phyloP scores from a whole-genome alignment of 1,284 basidiomycete genomes.

The Heterobasidion parviporum region DNA sequence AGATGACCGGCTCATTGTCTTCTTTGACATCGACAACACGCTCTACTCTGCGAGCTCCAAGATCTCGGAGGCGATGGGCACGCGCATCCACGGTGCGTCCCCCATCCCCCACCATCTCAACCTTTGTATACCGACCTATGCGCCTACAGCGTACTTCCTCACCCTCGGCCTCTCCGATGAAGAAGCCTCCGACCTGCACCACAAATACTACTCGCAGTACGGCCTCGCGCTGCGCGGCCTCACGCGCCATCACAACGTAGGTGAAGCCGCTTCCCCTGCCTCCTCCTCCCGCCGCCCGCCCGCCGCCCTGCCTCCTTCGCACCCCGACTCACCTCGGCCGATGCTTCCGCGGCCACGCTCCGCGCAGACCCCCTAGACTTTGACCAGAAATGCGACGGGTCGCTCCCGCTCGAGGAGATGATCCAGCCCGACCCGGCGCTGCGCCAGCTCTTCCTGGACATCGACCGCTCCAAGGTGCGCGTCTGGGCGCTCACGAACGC shows the following conservation, averaged over 20 bases:
- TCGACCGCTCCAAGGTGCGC: slow-evolving; percentile 71
- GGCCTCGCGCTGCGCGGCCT: slow-evolving; percentile 84
- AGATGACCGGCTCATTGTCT: slow-evolving; percentile 57
- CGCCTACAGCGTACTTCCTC: slow-evolving; percentile 64
- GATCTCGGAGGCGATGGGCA: slow-evolving; percentile 77
- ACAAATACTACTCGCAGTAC: slow-evolving; percentile 71
- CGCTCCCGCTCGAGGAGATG: slow-evolving; percentile 77
- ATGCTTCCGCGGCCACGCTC: not conserved
- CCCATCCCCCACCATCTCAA: not conserved
- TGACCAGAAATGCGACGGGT: slow-evolving; percentile 77
- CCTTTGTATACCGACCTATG: not conserved
- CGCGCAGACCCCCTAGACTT: slow-evolving; percentile 76
- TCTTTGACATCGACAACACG: slow-evolving; percentile 87
- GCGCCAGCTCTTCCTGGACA: slow-evolving; percentile 65
- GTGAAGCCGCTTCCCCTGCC: slow-evolving; percentile 29
- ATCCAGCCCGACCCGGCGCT: slow-evolving; percentile 59
- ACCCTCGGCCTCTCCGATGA: slow-evolving; percentile 58
- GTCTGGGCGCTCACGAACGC: slow-evolving; percentile 83
- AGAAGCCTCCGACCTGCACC: slow-evolving; percentile 68
- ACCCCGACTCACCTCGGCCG: not conserved
- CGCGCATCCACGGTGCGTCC: slow-evolving; percentile 61
- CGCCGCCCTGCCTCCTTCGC: not conserved
- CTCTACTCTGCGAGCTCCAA: slow-evolving; percentile 69
- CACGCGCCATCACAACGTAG: slow-evolving; percentile 71
- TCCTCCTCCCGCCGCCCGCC: not conserved